Evolutionary conservation across 2,329 filamentous ascomycete species (phyloP).

Genomic region (Epicoccum nigrum): DNA sequence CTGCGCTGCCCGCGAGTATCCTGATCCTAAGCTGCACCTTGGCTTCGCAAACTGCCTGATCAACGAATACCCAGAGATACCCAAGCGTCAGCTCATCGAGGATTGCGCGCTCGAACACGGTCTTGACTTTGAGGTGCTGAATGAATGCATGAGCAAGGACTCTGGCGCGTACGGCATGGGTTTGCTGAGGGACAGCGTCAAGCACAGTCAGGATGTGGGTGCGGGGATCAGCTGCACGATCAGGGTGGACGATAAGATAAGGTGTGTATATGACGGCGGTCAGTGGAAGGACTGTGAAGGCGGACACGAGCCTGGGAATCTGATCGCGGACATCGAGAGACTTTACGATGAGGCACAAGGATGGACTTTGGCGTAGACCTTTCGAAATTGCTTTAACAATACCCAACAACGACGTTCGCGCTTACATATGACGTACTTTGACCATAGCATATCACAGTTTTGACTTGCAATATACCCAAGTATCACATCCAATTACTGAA

Average conservation of each 20-base stretch:
- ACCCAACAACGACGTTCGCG: too few species aligned
- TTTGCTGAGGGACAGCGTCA: conserved; percentile 71
- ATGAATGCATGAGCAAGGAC: conserved; percentile 79
- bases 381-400: background rate
- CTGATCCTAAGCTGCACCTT: conserved; percentile 83
- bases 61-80: conserved; percentile 76
- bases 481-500: too few species aligned
- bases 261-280: conserved; percentile 82
- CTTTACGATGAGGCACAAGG: conserved; percentile 56
- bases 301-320: conserved; percentile 70
- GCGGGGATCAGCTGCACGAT: conserved; percentile 57
- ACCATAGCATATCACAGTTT: too few species aligned
- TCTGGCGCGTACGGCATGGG: conserved; percentile 73
- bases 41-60: conserved; percentile 93
- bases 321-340: conserved; percentile 78
- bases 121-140: conserved; percentile 79
- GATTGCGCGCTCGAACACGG: conserved; percentile 91
- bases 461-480: too few species aligned
- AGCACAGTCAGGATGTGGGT: conserved; percentile 61
- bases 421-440: too few species aligned
- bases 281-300: conserved; percentile 80
- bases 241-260: conserved; percentile 74
- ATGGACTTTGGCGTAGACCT: conserved; percentile 24
- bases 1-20: conserved; percentile 82
- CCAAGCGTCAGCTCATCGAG: conserved; percentile 76